phyloP scores from a whole-genome alignment of 2,329 filamentous ascomycete species.

The Leptoxyphium fumago region DNA sequence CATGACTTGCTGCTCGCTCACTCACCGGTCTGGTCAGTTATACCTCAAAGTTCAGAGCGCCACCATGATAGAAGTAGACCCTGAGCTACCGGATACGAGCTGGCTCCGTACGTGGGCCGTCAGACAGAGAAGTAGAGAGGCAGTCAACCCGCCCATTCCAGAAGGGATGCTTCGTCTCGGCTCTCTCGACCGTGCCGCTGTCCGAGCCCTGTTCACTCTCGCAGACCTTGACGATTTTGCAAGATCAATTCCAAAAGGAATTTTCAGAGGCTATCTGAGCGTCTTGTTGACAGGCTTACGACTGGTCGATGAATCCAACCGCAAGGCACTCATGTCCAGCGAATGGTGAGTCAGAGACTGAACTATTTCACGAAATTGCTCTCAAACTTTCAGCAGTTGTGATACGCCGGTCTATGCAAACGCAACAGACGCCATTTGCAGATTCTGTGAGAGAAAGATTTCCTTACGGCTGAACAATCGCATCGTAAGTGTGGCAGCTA shows the following conservation, averaged over 20 bases:
- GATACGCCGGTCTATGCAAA: conserved; percentile 41
- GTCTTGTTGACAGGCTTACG: conserved; percentile 29
- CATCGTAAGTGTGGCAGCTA: conserved; percentile 16
- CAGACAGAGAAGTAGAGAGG: conserved; percentile 34
- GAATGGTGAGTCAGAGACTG: conserved; percentile 21
- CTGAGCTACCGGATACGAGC: conserved; percentile 36
- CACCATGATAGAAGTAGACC: conserved; percentile 41
- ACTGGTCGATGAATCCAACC: conserved; percentile 24
- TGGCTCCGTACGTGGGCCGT: conserved; percentile 39
- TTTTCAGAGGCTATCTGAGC: conserved; percentile 30
- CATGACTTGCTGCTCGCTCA: conserved; percentile 1
- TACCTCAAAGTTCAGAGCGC: conserved; percentile 26
- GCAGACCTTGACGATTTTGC: conserved; percentile 31
- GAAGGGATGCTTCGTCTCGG: conserved; percentile 18
- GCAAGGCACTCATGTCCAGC: conserved; percentile 30
- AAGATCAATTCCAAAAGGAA: conserved; percentile 21
- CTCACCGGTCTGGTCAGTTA: conserved; percentile 5
- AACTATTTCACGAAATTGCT: not conserved
- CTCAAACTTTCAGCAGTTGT: conserved; percentile 26
- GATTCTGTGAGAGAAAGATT: conserved; percentile 25
- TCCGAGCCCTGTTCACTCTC: conserved; percentile 27
- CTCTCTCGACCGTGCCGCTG: conserved; percentile 7
- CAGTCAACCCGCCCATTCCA: conserved; percentile 34
- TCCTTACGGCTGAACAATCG: conserved; percentile 27
- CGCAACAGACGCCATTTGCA: conserved; percentile 23